These are phyloP conservation scores for Claviceps sp. DNA, from an alignment of 2,329 filamentous ascomycete genomes.

Conservation along the genomic window DNA sequence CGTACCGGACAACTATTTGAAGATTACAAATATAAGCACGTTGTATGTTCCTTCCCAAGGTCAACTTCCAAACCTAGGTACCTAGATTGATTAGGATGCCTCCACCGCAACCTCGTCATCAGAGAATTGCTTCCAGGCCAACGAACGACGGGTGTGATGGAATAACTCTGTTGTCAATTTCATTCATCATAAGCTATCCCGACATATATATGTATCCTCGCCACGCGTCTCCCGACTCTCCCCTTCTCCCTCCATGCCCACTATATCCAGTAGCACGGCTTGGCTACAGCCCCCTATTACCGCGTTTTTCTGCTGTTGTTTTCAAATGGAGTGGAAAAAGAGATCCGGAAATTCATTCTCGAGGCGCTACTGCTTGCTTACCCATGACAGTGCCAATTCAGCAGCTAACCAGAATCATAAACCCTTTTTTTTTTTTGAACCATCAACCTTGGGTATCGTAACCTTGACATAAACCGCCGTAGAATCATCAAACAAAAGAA, in stretches of 20 bases:
- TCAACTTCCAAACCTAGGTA: too few relatives aligned
- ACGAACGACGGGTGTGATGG: too few relatives aligned
- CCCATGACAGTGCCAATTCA: not conserved
- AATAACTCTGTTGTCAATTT: not conserved
- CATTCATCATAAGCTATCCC: not conserved
- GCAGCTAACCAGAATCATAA: not conserved
- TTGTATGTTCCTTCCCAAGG: too few relatives aligned
- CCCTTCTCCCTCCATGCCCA: not conserved
- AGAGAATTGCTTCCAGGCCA: too few relatives aligned
- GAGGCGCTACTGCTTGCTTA: not conserved
- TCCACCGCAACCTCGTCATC: not conserved
- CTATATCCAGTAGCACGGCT: not conserved
- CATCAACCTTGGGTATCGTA: conserved; percentile 3
- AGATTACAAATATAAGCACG: too few relatives aligned
- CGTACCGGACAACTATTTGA: too few relatives aligned
- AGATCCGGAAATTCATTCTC: not conserved
- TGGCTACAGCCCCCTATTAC: not conserved
- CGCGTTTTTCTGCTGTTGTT: not conserved
- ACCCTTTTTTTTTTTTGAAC: not conserved
- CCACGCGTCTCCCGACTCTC: not conserved
- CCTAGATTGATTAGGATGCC: too few relatives aligned
- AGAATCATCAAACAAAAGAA: not conserved
- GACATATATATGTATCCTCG: not conserved
- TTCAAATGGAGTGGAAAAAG: not conserved
- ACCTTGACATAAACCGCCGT: conserved; percentile 1